Evolutionary conservation across 805 yeast genomes (phyloP).

Genomic region (Kuraishia capsulata): DNA sequence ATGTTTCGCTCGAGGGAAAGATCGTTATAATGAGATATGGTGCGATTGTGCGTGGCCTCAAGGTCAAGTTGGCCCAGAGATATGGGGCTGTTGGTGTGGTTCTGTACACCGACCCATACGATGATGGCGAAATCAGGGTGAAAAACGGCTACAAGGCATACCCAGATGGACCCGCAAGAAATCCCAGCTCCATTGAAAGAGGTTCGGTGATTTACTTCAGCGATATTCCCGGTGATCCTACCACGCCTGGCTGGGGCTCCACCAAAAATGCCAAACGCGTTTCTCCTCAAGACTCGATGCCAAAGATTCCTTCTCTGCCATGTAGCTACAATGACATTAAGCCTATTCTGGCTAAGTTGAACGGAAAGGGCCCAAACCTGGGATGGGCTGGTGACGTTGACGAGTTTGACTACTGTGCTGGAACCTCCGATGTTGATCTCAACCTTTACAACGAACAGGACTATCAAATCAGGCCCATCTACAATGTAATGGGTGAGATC

Average conservation of each 20-base stretch:
- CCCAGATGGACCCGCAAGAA: slow-evolving; percentile 62
- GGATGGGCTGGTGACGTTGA: slow-evolving; percentile 30
- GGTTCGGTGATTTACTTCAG: slow-evolving; percentile 51
- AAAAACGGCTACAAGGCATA: slow-evolving; percentile 47
- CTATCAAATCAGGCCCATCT: slow-evolving; percentile 31
- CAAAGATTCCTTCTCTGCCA: slow-evolving; percentile 47
- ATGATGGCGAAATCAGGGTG: slow-evolving; percentile 47
- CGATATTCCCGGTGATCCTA: slow-evolving; percentile 67
- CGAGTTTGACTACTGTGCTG: slow-evolving; percentile 33
- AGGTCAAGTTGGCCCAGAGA: slow-evolving; percentile 52
- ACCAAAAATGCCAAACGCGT: slow-evolving; percentile 28
- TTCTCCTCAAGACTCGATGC: slow-evolving; percentile 32
- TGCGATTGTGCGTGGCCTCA: slow-evolving; percentile 39
- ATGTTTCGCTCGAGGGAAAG: slow-evolving; percentile 39
- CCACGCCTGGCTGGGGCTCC: slow-evolving; percentile 66
- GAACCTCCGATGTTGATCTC: slow-evolving; percentile 32
- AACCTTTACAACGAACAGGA: slow-evolving; percentile 32
- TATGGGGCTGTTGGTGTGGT: slow-evolving; percentile 57
- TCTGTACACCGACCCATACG: slow-evolving; percentile 47
- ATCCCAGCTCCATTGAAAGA: slow-evolving; percentile 50
- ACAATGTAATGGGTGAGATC: slow-evolving; percentile 43
- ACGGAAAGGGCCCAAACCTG: slow-evolving; percentile 26
- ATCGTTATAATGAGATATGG: slow-evolving; percentile 53
- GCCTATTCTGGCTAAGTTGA: slow-evolving; percentile 29
- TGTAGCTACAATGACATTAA: slow-evolving; percentile 32